These are phyloP conservation scores for Diaporthe longicolla DNA, from an alignment of 2,329 filamentous ascomycete genomes.

Conservation along the genomic window DNA sequence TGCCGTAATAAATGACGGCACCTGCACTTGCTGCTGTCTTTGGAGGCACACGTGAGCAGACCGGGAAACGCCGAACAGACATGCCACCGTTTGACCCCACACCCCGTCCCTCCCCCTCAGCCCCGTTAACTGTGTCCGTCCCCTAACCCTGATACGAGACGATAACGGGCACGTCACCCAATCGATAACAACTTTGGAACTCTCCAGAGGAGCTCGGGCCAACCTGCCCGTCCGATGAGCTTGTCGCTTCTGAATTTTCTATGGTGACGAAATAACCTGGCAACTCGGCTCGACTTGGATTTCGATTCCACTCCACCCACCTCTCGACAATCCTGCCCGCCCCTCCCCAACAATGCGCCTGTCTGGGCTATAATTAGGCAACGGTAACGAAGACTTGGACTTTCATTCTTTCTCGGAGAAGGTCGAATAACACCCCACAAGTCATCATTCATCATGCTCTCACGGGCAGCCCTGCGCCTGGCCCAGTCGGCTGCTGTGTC, in stretches of 20 bases:
- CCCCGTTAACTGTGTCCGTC: too few species aligned
- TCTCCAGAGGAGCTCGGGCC: conserved; percentile 18
- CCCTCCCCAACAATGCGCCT: conserved; percentile 6
- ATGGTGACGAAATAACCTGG: conserved; percentile 39
- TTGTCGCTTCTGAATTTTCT: conserved; percentile 36
- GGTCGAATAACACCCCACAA: background rate
- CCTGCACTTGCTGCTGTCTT: background rate
- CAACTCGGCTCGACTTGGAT: conserved; percentile 26
- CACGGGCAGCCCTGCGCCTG: conserved; percentile 56
- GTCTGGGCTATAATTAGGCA: conserved; percentile 31
- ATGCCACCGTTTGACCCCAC: background rate
- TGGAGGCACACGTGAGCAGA: background rate
- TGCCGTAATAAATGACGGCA: conserved; percentile 14
- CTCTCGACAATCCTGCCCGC: background rate
- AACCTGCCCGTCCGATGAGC: background rate
- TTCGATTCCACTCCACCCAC: conserved; percentile 26
- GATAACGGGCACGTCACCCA: background rate
- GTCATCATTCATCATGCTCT: conserved; percentile 53
- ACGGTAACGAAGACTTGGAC: background rate
- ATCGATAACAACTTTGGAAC: background rate
- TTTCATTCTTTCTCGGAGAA: background rate
- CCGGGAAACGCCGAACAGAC: background rate
- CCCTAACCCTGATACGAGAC: background rate
- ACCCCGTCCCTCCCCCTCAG: too few species aligned
- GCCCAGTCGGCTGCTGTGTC: conserved; percentile 52